Conservation (phyloP, 169 alveolate genomes). For the Cryptosporidium canis region DNA sequence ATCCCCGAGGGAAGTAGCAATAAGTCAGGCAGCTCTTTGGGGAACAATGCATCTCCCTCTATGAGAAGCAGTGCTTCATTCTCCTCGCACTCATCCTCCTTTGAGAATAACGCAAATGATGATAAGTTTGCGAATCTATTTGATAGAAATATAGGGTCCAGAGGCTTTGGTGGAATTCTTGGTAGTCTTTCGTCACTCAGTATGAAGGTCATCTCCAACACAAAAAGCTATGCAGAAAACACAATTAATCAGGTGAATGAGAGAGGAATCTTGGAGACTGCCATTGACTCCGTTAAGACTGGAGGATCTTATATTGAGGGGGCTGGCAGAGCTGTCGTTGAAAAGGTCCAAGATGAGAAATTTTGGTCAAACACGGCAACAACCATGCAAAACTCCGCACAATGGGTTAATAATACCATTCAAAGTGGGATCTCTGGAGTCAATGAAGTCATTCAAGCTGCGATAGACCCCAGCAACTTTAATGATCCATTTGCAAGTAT, state of each 20-base stretch:
- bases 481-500: constrained; percentile 1
- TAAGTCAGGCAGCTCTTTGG: background rate
- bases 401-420: constrained; percentile 57
- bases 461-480: constrained; percentile 39
- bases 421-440: constrained; percentile 67
- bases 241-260: constrained; percentile 51
- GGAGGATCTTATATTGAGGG: constrained; percentile 58
- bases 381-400: constrained; percentile 62
- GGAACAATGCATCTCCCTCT: background rate
- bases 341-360: constrained; percentile 65
- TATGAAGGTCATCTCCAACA: constrained; percentile 67
- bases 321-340: constrained; percentile 67
- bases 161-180: constrained; percentile 34
- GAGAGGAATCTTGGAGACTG: constrained; percentile 51
- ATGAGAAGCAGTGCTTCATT: background rate
- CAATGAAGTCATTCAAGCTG: constrained; percentile 33
- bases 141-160: constrained; percentile 28
- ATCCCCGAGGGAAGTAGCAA: background rate
- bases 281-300: constrained; percentile 61
- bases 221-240: constrained; percentile 60
- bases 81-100: background rate
- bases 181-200: constrained; percentile 22
- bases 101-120: background rate
- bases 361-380: constrained; percentile 61
- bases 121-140: constrained; percentile 36